Conservation (phyloP, 768 basidiomycete genomes). For the Mycena haematopus region DNA sequence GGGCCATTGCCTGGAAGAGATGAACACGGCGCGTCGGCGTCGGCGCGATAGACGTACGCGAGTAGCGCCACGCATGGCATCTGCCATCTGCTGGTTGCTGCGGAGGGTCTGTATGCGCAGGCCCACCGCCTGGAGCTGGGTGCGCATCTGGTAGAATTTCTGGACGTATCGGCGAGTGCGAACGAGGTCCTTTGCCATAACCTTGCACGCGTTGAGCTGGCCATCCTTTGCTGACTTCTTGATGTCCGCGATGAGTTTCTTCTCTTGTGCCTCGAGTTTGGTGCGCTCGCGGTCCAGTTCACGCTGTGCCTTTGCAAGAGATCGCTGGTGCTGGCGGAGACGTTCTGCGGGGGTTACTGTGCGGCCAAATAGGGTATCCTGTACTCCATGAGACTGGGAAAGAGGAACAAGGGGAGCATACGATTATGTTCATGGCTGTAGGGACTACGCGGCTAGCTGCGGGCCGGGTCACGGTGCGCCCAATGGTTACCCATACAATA, state of each 20-base stretch:
- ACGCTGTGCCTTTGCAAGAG: slow-evolving; percentile 95
- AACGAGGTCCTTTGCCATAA: slow-evolving; percentile 99
- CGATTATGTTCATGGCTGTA: slow-evolving; percentile 78
- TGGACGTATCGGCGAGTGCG: slow-evolving; percentile 94
- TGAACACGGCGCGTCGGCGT: slow-evolving; percentile 10
- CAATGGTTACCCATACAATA: slow-evolving; percentile 4
- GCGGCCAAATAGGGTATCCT: slow-evolving; percentile 97
- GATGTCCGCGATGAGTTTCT: slow-evolving; percentile 94
- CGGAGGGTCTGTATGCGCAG: slow-evolving; percentile 95
- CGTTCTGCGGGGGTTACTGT: slow-evolving; percentile 96
- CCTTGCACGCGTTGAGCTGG: slow-evolving; percentile 97
- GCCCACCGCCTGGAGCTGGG: slow-evolving; percentile 95
- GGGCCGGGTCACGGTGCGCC: not conserved
- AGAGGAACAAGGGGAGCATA: slow-evolving; percentile 40
- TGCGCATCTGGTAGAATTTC: slow-evolving; percentile 99
- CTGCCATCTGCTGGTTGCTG: slow-evolving; percentile 99
- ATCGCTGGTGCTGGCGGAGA: slow-evolving; percentile 94
- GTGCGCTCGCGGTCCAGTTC: slow-evolving; percentile 95
- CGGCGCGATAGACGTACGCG: slow-evolving; percentile 61
- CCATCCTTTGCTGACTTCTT: slow-evolving; percentile 96
- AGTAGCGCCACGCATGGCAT: slow-evolving; percentile 98
- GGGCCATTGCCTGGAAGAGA: slow-evolving; percentile 84
- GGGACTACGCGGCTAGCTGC: slow-evolving; percentile 12
- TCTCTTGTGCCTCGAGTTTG: slow-evolving; percentile 95
- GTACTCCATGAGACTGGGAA: slow-evolving; percentile 19